Conservation (phyloP, 331 rosid genomes). For the Arachis monticola region DNA sequence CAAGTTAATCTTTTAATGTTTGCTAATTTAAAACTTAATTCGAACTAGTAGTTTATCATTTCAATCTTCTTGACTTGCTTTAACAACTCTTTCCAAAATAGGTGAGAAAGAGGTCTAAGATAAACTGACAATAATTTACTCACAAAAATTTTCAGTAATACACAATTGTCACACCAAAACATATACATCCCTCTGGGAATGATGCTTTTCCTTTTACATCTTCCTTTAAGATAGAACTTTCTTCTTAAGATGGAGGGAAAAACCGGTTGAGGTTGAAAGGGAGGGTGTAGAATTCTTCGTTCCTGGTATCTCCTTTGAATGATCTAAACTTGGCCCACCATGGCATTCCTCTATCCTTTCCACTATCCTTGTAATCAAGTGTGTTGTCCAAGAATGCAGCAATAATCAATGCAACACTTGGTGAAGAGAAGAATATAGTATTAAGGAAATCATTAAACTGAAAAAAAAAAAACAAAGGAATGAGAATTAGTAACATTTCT, state of each 20-base stretch:
- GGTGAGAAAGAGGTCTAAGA: neutral
- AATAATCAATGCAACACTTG: conserved; percentile 81
- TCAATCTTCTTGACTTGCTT: neutral
- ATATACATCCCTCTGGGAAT: conserved; percentile 49
- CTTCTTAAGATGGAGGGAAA: conserved; percentile 83
- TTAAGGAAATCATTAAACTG: conserved; percentile 97
- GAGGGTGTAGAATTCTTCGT: conserved; percentile 96
- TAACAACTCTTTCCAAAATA: neutral
- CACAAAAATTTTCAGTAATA: conserved; percentile 28
- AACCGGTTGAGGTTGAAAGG: conserved; percentile 97
- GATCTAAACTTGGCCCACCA: conserved; percentile 97
- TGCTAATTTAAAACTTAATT: neutral
- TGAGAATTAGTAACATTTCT: conserved; percentile 18
- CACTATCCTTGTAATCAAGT: conserved; percentile 85
- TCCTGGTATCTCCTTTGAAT: conserved; percentile 85
- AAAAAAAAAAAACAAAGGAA: conserved; percentile 35
- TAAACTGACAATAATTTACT: conserved; percentile 28
- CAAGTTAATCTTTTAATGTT: too few relatives aligned
- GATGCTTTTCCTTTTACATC: conserved; percentile 68
- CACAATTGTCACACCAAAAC: conserved; percentile 32
- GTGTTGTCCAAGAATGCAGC: conserved; percentile 97
- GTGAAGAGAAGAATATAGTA: conserved; percentile 90
- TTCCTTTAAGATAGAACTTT: conserved; percentile 12
- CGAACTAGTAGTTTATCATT: neutral
- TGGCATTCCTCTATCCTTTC: conserved; percentile 97